phyloP scores from a whole-genome alignment of 345 rosid species.

The Raphanus sativus region DNA sequence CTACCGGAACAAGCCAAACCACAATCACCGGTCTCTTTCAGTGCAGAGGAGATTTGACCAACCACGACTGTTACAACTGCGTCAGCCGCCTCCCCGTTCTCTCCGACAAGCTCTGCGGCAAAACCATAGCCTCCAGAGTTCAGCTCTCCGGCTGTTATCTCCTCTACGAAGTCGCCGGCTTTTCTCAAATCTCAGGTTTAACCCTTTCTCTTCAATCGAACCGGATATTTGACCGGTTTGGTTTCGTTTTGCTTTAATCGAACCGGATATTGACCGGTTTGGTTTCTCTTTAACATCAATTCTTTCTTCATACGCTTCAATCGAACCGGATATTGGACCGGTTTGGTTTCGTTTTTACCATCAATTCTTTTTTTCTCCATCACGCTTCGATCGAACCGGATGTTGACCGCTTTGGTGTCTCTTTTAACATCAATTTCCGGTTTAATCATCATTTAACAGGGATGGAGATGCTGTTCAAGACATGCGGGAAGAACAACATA shows the following conservation, averaged over 20 bases:
- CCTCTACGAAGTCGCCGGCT: constrained; percentile 80
- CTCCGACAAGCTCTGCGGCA: constrained; percentile 73
- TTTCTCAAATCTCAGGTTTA: constrained; percentile 61
- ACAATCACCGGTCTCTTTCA: constrained; percentile 86
- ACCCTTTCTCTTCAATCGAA: too few relatives aligned
- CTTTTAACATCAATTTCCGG: not conserved
- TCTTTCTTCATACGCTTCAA: too few relatives aligned
- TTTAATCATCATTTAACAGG: constrained; percentile 39
- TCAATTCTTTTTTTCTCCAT: too few relatives aligned
- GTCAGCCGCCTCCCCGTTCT: constrained; percentile 82
- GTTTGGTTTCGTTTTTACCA: too few relatives aligned
- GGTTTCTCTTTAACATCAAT: too few relatives aligned
- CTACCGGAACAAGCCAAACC: constrained; percentile 70
- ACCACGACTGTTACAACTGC: constrained; percentile 83
- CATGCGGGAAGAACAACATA: constrained; percentile 64
- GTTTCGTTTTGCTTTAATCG: too few relatives aligned
- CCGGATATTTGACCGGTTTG: not conserved
- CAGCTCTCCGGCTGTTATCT: constrained; percentile 90
- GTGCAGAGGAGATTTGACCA: constrained; percentile 83
- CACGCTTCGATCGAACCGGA: too few relatives aligned
- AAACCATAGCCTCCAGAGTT: constrained; percentile 72
- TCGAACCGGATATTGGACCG: too few relatives aligned
- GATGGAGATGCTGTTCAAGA: constrained; percentile 82
- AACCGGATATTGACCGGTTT: not conserved
- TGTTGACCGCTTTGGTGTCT: not conserved